A percentile compares a stretch with the other conserved stretches of the same genome.
Conservation (phyloP, 345 rosid species). For the Syzygium aromaticum region DNA sequence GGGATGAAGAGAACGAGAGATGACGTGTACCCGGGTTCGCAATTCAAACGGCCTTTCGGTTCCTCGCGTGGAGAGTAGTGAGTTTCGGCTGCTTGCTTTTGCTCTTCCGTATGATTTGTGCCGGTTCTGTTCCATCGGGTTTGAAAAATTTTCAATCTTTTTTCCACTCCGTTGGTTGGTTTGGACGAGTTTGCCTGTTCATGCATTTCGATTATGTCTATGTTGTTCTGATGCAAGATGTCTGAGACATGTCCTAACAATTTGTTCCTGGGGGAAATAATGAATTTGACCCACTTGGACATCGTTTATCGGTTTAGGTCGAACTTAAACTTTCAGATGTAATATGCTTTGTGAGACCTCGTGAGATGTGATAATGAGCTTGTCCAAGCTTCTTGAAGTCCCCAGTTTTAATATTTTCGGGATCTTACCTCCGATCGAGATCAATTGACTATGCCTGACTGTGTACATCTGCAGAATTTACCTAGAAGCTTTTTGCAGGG, state of each 20-base stretch:
- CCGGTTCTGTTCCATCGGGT: not conserved
- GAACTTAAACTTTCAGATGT: not conserved
- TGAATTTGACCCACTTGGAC: not conserved
- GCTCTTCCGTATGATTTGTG: not conserved
- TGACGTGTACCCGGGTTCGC: conserved; percentile 47
- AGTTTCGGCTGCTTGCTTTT: conserved; percentile 14
- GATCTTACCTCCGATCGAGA: not conserved
- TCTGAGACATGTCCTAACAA: not conserved
- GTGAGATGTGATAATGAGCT: not conserved
- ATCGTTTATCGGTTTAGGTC: not conserved
- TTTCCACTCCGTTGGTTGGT: not conserved
- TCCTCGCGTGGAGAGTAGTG: conserved; percentile 76
- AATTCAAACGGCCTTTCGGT: conserved; percentile 67
- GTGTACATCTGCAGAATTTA: not conserved
- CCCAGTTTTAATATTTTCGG: not conserved
- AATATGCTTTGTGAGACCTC: not conserved
- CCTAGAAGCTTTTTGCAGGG: not conserved
- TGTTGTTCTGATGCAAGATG: not conserved
- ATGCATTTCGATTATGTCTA: not conserved
- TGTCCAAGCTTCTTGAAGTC: not conserved
- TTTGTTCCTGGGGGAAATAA: not conserved
- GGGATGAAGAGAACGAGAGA: conserved; percentile 76
- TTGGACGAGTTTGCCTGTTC: not conserved
- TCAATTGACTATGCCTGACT: not conserved
- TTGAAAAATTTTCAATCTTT: not conserved